Base-by-base conservation (phyloP, 1,284 basidiomycete genomes). In the Cutaneotrichosporon sp. region DNA sequence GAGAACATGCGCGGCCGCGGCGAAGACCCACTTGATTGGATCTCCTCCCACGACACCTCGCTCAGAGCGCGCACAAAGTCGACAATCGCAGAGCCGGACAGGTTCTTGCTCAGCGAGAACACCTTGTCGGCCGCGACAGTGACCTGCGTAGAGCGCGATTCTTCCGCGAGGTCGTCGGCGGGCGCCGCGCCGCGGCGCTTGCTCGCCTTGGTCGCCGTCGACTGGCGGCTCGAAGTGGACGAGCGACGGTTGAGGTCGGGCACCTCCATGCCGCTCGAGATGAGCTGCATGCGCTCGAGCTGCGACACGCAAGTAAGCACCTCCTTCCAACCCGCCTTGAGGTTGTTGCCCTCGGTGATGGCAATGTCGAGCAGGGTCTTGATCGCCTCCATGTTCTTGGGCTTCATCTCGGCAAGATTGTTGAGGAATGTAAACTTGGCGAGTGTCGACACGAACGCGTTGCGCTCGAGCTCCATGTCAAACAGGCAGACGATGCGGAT, bases 41-140 rank as follows among this genome's bases (percentile, higher is more conserved):
- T 99, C 77, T 99, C 96, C 70, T 98, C 92, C 96, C 94, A 97
- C 36, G 96, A 98, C 30, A 99, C 89, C 66, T 96, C 90, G 70
- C 90, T 92, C 3, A 99, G 80, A 1, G 96, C 91, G 72, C 87
- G 87, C 2, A 98, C 96, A 68, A 99, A 99, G 72, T 98, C 91
- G 49, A 97, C 90, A 60, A 99, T 99, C 13, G 96, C 96, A 42
- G 86, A 90, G 40, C 96, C 96, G 21, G 90, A 90, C 23, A 99
- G 79, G 66, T 89, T 90, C 64, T 93, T 90, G 61, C 90, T 94
- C 14, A 92, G 80, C 4, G 94, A 97, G 75, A 99, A 99, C 22
- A 99, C 93, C 89, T 97, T 97, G 71, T 99, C 96, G 5, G 94
- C 90, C 0, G 96, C 92, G 45, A 98, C 93, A 0, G 94, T 98